Evolutionary conservation across 805 yeast species (phyloP).

Genomic region (Maudiozyma saulgeensis): DNA sequence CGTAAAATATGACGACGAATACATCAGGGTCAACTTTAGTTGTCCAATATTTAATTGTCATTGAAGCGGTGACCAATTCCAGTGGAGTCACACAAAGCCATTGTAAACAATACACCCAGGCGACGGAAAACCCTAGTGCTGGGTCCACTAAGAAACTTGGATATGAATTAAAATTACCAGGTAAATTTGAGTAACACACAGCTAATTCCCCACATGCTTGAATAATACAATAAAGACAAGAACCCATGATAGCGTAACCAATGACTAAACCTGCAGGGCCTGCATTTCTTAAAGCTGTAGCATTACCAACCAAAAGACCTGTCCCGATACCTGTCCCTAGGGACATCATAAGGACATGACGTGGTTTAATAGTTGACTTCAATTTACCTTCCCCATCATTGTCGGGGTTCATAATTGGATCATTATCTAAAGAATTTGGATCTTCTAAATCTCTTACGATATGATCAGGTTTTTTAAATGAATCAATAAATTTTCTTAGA

Average conservation of each 20-base stretch:
- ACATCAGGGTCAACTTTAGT: slow-evolving; percentile 42
- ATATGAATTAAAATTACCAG: slow-evolving; percentile 54
- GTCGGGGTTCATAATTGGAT: not conserved
- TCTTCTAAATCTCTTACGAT: not conserved
- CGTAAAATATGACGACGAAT: slow-evolving; percentile 49
- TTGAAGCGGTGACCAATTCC: slow-evolving; percentile 55
- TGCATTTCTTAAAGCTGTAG: slow-evolving; percentile 45
- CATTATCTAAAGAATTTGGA: not conserved
- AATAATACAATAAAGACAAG: slow-evolving; percentile 51
- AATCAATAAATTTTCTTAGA: slow-evolving; percentile 32
- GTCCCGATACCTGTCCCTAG: slow-evolving; percentile 71
- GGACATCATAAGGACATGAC: slow-evolving; percentile 68
- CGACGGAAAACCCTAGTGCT: slow-evolving; percentile 61
- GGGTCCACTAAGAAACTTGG: slow-evolving; percentile 57
- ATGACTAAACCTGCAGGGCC: slow-evolving; percentile 58
- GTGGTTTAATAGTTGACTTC: slow-evolving; percentile 27
- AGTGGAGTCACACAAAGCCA: slow-evolving; percentile 57
- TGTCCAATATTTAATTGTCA: slow-evolving; percentile 48
- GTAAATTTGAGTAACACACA: slow-evolving; percentile 49
- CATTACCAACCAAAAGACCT: slow-evolving; percentile 64
- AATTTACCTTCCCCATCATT: slow-evolving; percentile 17
- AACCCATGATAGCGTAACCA: slow-evolving; percentile 51
- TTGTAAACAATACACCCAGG: slow-evolving; percentile 61
- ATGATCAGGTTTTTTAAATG: slow-evolving; percentile 24
- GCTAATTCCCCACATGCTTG: slow-evolving; percentile 61